Evolutionary conservation across 768 basidiomycete genomes (phyloP), one percentile per base, ranked within the genome.

Genomic region (Naganishia randhawae): DNA sequence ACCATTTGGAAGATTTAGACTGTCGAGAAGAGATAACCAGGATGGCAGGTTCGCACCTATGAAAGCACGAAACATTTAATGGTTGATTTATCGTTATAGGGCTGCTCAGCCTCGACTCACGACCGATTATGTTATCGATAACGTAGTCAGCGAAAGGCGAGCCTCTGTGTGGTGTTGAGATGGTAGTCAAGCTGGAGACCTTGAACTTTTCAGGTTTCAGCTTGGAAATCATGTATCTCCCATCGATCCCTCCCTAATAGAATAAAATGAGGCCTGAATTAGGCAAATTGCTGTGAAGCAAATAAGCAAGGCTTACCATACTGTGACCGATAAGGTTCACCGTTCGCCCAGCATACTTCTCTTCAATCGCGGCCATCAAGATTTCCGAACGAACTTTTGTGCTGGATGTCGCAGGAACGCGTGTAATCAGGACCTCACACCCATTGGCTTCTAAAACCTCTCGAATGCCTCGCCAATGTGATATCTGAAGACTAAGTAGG

Each of bases 391-490:
- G 85, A 72, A 96, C 91, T 57, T 88, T 82, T 17, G 92, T 90
- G 25, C 89, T 89, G 73, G 90, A 90, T 1, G 92, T 95, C 0
- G 92, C 92, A 0, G 96, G 94, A 0, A 98, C 94, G 16, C 92
- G 86, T 0, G 93, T 92, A 74, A 97, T 90, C 73, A 98, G 85
- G 39, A 97, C 90, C 77, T 98, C 89, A 14, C 85, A 85, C 19
- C 92, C 94, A 75, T 89, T 92, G 41, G 89, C 85, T 74, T 94
- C 88, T 8, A 99, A 83, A 19, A 90, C 92, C 77, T 97, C 91
- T 75, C 89, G 88, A 71, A 99, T 95, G 8, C 96, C 96, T 41
- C 95, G 85, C 96, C 96, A 99, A 78, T 99, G 93, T 1, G 89
- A 84, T 48, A 99, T 91, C 74, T 93, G 87, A 19, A 97, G 73